Evolutionary conservation across 2,329 filamentous ascomycete species (phyloP), one percentile per base, ranked within the genome.

Genomic region (Epichloe sylvatica): DNA sequence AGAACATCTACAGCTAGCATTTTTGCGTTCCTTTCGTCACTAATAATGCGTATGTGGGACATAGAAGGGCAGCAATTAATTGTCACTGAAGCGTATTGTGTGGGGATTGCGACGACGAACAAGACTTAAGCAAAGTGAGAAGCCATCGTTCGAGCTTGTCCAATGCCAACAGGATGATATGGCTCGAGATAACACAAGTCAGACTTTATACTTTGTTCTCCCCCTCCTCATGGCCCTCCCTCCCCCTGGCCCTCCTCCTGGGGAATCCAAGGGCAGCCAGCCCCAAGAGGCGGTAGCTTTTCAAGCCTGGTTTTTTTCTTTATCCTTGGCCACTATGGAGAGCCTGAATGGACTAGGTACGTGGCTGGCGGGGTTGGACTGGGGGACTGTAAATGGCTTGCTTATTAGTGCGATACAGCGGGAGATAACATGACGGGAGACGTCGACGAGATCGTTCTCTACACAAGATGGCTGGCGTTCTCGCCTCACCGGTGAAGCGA

Each of bases 71-170:
- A 40, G 11, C 23, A 30, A 11, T 35, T 9, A 1, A 17, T 40
- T 37, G 36, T 47, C 45, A 40, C 45, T n/a, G 45, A 40, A 33
- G 45, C 45, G 45, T 40, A 33, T 40, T 33, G 45, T 30, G 37
- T 47, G n/a, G 45, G 17, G n/a, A 30, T 19, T 19, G 34, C 11
- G 17, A 25, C 11, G 40, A 19, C 2, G 13, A 33, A 33, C 23
- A 25, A 15, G 19, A 42, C 21, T 25, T 19, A 23, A 21, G 40
- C 12, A 33, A 33, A 30, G 21, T 25, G 25, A 13, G 8, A 25
- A 15, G n/a, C 41, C 41, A 33, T 19, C 41, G 5, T 6, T 17
- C 9, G 15, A 25, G 38, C 43, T 23, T 3, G 17, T 15, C 33
- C 11, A 45, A 36, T 36, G 12, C 19, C 33, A 17, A 36, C 12